Evolutionary conservation across 208 protist genomes (phyloP).

Genomic region (Trypanosoma boissoni): DNA sequence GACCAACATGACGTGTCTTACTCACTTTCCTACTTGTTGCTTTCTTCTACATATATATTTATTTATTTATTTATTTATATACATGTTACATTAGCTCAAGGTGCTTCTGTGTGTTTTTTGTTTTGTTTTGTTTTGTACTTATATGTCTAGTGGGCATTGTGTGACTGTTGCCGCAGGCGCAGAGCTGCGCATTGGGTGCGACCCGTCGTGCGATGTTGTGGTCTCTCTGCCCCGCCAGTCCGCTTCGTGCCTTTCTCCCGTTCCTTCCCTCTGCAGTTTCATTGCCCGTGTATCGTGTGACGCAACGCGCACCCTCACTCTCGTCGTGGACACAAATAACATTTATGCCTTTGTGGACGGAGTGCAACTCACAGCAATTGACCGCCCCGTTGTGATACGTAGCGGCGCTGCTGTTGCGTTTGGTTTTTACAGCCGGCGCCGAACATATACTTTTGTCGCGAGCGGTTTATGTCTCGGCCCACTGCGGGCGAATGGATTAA

Average conservation of each 20-base stretch:
- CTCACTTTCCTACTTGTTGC: too few relatives aligned
- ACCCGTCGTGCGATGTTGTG: slow-evolving; percentile 13
- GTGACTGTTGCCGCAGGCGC: slow-evolving; percentile 3
- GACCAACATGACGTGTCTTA: too few relatives aligned
- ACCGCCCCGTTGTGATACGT: background rate
- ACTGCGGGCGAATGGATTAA: background rate
- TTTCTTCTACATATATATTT: too few relatives aligned
- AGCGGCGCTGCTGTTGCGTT: slow-evolving; percentile 13
- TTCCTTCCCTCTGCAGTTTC: background rate
- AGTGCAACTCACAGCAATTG: background rate
- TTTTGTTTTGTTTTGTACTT: too few relatives aligned
- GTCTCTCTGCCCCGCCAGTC: background rate
- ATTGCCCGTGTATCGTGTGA: slow-evolving; percentile 13
- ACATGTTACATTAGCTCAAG: too few relatives aligned
- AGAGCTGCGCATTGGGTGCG: slow-evolving; percentile 13
- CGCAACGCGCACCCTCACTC: slow-evolving; percentile 1
- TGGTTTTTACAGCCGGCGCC: background rate
- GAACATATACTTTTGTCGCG: slow-evolving; percentile 20
- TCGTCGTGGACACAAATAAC: background rate
- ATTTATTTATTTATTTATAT: too few relatives aligned
- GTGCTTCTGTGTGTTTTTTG: too few relatives aligned
- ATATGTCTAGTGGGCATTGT: too few relatives aligned
- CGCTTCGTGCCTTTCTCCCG: background rate
- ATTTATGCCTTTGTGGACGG: slow-evolving; percentile 3
- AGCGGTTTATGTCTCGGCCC: background rate